A percentile compares a stretch with the other conserved stretches of the same genome.
Conservation (phyloP, 2,329 filamentous ascomycete genomes). For the Aspergillus fumigatus region DNA sequence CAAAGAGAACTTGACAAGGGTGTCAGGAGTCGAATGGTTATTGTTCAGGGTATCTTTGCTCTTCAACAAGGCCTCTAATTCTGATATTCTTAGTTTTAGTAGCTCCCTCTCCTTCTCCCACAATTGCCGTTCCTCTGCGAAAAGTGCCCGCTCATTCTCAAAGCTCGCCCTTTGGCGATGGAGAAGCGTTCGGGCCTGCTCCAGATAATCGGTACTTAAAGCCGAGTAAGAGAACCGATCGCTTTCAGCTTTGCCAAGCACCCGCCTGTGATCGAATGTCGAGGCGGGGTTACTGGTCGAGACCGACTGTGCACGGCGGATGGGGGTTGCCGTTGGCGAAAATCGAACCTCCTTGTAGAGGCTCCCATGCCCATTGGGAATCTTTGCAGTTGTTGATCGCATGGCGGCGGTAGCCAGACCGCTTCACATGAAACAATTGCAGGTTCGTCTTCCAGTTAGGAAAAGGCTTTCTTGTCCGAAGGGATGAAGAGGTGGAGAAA, state of each 20-base stretch:
- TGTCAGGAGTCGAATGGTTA: conserved; percentile 8
- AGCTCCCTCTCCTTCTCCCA: conserved; percentile 43
- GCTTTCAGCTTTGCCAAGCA: conserved; percentile 17
- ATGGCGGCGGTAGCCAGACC: conserved; percentile 13
- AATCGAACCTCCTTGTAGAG: conserved; percentile 41
- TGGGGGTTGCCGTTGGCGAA: conserved; percentile 33
- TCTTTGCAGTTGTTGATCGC: conserved; percentile 20
- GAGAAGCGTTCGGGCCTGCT: conserved; percentile 38
- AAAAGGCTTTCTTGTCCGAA: background rate
- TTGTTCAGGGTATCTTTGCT: conserved; percentile 7
- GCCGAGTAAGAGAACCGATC: conserved; percentile 13
- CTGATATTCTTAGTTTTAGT: conserved; percentile 38
- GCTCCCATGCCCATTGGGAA: conserved; percentile 31
- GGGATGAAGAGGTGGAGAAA: background rate
- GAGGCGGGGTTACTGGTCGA: conserved; percentile 32
- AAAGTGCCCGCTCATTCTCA: conserved; percentile 37
- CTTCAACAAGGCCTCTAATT: conserved; percentile 35
- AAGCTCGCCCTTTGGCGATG: conserved; percentile 36
- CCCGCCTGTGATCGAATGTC: conserved; percentile 20
- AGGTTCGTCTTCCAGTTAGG: background rate
- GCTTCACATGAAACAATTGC: conserved; percentile 5
- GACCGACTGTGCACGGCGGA: conserved; percentile 37
- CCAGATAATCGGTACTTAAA: conserved; percentile 35
- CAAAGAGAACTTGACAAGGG: conserved; percentile 4
- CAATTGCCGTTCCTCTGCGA: conserved; percentile 40